Evolutionary conservation across 106 monocot species (phyloP).

Genomic region (Narthecium ossifragum): DNA sequence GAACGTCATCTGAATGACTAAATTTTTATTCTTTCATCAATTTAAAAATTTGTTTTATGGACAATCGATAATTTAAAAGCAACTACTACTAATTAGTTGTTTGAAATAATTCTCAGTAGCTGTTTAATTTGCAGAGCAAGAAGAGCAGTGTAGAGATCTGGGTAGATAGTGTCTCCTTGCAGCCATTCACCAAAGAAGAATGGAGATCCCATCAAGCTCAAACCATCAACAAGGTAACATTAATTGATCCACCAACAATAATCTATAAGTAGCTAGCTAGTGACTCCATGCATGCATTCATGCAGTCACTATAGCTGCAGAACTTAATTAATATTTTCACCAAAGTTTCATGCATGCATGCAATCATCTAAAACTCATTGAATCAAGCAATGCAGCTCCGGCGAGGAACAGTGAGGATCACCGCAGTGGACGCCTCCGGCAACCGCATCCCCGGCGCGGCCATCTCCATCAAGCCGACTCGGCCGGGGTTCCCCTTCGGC

Average conservation of each 20-base stretch:
- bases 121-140: constrained; percentile 52
- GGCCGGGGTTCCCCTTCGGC: constrained; percentile 54
- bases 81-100: too few relatives aligned
- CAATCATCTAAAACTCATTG: too few relatives aligned
- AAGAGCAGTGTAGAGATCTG: constrained; percentile 42
- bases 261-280: too few relatives aligned
- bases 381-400: constrained; percentile 33
- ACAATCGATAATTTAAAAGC: too few relatives aligned
- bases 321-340: too few relatives aligned
- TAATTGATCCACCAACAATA: too few relatives aligned
- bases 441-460: constrained; percentile 27
- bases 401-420: constrained; percentile 38
- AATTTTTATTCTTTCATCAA: too few relatives aligned
- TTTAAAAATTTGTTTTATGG: too few relatives aligned
- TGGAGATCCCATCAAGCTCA: constrained; percentile 61
- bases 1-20: too few relatives aligned
- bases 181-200: constrained; percentile 66
- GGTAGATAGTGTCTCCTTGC: constrained; percentile 81
- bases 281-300: neutral
- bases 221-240: constrained; percentile 41
- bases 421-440: constrained; percentile 29
- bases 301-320: too few relatives aligned
- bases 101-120: too few relatives aligned
- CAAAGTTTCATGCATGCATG: too few relatives aligned
- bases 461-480: constrained; percentile 28